A percentile compares a stretch with the other conserved stretches of the same genome.
These are phyloP conservation scores for Cladophialophora bantiana DNA, from an alignment of 2,329 filamentous ascomycete species.

Conservation along the genomic window DNA sequence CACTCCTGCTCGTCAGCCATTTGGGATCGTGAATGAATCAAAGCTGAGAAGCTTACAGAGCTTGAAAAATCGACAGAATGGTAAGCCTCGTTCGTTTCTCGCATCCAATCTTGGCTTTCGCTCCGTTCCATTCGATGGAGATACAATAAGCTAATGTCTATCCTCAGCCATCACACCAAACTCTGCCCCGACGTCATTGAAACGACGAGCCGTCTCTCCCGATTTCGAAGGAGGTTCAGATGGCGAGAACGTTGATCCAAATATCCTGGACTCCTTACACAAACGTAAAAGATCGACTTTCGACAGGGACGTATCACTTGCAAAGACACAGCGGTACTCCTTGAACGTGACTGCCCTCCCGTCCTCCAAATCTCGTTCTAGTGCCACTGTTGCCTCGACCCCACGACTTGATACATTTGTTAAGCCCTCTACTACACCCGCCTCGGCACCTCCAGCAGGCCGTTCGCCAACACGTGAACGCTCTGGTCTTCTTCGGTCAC, in stretches of 20 bases:
- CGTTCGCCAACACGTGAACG: conserved; percentile 79
- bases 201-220: conserved; percentile 55
- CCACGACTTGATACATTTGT: conserved; percentile 37
- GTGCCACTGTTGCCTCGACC: conserved; percentile 32
- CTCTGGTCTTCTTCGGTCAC: conserved; percentile 71
- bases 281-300: conserved; percentile 51
- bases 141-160: conserved; percentile 7
- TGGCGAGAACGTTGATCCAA: conserved; percentile 66
- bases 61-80: conserved; percentile 54
- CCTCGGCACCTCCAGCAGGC: conserved; percentile 71
- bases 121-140: neutral
- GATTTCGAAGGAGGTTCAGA: conserved; percentile 56
- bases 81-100: conserved; percentile 47
- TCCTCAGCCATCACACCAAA: conserved; percentile 38
- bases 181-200: conserved; percentile 49
- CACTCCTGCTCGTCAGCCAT: conserved; percentile 44
- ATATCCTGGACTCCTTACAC: conserved; percentile 56
- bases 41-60: conserved; percentile 44
- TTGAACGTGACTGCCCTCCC: conserved; percentile 45
- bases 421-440: conserved; percentile 53
- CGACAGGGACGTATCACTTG: conserved; percentile 43
- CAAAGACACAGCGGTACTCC: conserved; percentile 60
- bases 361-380: conserved; percentile 29
- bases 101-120: neutral
- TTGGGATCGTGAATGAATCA: conserved; percentile 44